A percentile compares a stretch with the other conserved stretches of the same genome.
phyloP scores from a whole-genome alignment of 306 rosid species.

The Trichosanthes cucumerina region DNA sequence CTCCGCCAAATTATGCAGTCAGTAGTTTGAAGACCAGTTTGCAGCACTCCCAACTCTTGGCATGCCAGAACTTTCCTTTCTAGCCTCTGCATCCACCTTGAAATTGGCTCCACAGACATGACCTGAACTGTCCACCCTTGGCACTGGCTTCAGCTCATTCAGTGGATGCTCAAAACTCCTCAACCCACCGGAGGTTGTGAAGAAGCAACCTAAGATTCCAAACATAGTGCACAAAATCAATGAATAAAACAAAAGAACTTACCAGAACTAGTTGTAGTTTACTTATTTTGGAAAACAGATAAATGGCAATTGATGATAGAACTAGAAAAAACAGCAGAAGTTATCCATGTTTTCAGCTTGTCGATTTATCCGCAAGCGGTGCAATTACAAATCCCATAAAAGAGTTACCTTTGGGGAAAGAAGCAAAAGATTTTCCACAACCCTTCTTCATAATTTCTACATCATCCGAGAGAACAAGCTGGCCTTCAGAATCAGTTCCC shows the following conservation, averaged over 20 bases:
- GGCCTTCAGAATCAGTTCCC: constrained; percentile 92
- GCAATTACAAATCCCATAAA: neutral
- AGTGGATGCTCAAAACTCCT: constrained; percentile 91
- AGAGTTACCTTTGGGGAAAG: constrained; percentile 84
- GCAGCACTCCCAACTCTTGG: constrained; percentile 98
- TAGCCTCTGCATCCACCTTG: constrained; percentile 59
- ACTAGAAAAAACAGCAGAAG: neutral
- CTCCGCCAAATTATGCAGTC: constrained; percentile 21
- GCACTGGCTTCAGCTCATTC: constrained; percentile 81
- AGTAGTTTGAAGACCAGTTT: constrained; percentile 76
- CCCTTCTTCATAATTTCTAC: constrained; percentile 48
- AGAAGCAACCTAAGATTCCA: constrained; percentile 56
- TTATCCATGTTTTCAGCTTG: neutral
- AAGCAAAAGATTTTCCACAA: constrained; percentile 89
- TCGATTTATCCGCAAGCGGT: neutral
- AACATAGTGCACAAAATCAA: constrained; percentile 5
- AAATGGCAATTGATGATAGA: neutral
- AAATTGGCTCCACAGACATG: constrained; percentile 75
- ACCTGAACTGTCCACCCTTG: constrained; percentile 92
- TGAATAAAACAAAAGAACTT: neutral
- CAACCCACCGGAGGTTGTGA: constrained; percentile 76
- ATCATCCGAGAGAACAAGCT: constrained; percentile 74
- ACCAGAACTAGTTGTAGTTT: neutral
- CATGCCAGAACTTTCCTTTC: constrained; percentile 75
- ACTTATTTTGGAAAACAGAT: neutral